Evolutionary conservation across 2,329 filamentous ascomycete species (phyloP).

Genomic region (Rutstroemia sp.): DNA sequence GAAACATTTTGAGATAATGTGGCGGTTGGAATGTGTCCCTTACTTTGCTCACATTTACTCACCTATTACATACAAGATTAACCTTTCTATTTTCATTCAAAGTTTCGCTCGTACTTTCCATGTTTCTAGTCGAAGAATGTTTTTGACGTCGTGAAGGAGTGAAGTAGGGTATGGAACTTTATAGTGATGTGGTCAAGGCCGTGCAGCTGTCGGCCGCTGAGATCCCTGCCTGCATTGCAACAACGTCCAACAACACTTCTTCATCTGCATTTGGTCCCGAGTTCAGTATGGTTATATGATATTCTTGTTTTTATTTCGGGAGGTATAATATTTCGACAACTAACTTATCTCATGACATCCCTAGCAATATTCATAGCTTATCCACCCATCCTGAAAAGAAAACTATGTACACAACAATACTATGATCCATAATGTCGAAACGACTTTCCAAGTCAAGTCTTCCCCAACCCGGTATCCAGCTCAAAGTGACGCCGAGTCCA

Average conservation of each 20-base stretch:
- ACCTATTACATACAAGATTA: not conserved
- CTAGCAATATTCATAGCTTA: not conserved
- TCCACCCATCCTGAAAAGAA: slow-evolving; percentile 12
- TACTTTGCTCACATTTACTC: not conserved
- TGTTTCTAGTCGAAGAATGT: not conserved
- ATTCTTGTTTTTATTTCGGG: no score
- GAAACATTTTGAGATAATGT: not conserved
- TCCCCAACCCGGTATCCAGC: slow-evolving; percentile 2
- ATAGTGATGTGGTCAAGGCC: not conserved
- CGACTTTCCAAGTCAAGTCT: slow-evolving; percentile 6
- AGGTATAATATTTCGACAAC: no score
- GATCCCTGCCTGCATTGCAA: slow-evolving; percentile 15
- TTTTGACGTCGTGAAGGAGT: not conserved
- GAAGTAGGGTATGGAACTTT: no score
- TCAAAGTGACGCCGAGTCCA: slow-evolving; percentile 20
- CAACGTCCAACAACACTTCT: not conserved
- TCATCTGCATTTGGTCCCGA: no score
- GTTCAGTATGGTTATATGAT: no score
- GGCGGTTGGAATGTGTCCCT: not conserved
- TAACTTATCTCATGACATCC: not conserved
- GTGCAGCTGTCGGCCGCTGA: slow-evolving; percentile 18
- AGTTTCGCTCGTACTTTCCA: not conserved
- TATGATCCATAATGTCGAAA: slow-evolving; percentile 12
- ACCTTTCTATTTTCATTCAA: not conserved
- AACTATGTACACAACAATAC: slow-evolving; percentile 24